Conservation (phyloP, 228 moss, liverwort and hornwort genomes). For the Sphagnum fallax region DNA sequence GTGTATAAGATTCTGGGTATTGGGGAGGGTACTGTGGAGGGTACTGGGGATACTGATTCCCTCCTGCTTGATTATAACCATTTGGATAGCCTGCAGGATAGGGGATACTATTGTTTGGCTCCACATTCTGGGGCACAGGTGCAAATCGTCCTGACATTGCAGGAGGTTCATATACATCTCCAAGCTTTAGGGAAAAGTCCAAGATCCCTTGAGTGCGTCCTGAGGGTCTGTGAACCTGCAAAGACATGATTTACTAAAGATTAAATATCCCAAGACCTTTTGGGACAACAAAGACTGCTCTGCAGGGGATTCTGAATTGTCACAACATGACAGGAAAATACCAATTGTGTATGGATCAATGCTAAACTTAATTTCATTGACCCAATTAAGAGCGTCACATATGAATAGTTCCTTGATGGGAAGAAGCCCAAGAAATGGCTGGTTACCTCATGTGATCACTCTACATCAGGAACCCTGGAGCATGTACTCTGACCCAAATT, state of each 20-base stretch:
- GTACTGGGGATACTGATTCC: slow-evolving; percentile 2
- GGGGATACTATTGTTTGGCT: background rate
- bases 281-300: too few species aligned
- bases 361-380: background rate
- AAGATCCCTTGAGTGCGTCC: slow-evolving; percentile 63
- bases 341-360: too few species aligned
- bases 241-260: background rate
- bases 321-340: too few species aligned
- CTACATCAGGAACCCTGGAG: too few species aligned
- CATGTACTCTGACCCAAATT: too few species aligned
- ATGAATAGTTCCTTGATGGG: too few species aligned
- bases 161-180: slow-evolving; percentile 18
- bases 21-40: slow-evolving; percentile 7
- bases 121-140: background rate
- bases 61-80: background rate
- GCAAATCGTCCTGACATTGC: background rate
- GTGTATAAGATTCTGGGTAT: background rate
- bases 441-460: too few species aligned
- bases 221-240: slow-evolving; percentile 58
- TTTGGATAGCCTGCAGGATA: slow-evolving; percentile 4
- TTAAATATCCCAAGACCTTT: too few species aligned
- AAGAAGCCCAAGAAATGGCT: too few species aligned
- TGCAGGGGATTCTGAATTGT: too few species aligned
- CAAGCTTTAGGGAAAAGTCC: slow-evolving; percentile 43
- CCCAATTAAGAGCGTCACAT: too few species aligned